phyloP scores from a whole-genome alignment of 805 yeast genomes.

The Lipomyces oligophaga region DNA sequence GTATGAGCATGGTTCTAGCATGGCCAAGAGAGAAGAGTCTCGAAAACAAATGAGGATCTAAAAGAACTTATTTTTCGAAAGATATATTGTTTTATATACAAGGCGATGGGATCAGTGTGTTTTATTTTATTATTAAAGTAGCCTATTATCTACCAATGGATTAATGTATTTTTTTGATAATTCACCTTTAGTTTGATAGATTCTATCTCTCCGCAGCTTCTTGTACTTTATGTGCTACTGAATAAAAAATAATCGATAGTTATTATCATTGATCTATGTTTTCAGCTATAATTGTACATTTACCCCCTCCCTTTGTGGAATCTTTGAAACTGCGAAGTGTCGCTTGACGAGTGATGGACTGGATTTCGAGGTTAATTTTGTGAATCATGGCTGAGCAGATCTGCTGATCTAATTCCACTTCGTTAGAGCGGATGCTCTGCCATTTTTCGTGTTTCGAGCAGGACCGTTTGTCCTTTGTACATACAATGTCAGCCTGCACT shows the following conservation, averaged over 20 bases:
- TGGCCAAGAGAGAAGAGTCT: conserved; percentile 2
- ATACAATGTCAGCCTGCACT: conserved; percentile 14
- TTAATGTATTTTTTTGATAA: no score
- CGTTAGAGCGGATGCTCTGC: conserved; percentile 28
- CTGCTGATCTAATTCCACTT: conserved; percentile 23
- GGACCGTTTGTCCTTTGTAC: conserved; percentile 27
- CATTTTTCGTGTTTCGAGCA: conserved; percentile 28
- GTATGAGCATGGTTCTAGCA: not conserved
- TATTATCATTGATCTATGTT: no score
- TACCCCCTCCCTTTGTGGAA: conserved; percentile 11
- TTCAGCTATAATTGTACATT: conserved; percentile 11
- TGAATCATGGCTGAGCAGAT: conserved; percentile 7
- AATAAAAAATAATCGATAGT: no score
- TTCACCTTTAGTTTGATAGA: no score
- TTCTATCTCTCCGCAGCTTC: no score
- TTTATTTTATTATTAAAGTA: no score
- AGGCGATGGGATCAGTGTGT: no score
- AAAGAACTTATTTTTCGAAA: no score
- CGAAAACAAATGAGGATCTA: no score
- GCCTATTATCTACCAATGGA: no score
- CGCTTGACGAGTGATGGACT: conserved; percentile 11
- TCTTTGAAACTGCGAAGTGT: conserved; percentile 18
- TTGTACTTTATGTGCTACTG: no score
- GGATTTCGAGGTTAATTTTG: conserved; percentile 10
- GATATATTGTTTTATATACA: no score